phyloP scores from a whole-genome alignment of 208 protist genomes.

The Entamoeba moshkovskii region DNA sequence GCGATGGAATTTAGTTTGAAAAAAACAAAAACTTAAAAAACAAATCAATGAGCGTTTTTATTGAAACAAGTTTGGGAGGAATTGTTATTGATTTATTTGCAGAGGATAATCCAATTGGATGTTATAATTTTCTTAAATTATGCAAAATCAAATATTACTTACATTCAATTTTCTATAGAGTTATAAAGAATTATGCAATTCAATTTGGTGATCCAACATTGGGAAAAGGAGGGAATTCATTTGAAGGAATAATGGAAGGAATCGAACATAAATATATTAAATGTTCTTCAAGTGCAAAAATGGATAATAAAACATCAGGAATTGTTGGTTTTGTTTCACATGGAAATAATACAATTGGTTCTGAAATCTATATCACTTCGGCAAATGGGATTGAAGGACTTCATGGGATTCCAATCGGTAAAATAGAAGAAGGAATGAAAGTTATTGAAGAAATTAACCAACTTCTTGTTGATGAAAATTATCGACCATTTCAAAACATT shows the following conservation, averaged over 20 bases:
- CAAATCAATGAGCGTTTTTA: conserved; percentile 55
- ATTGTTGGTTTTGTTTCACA: conserved; percentile 7
- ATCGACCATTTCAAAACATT: conserved; percentile 54
- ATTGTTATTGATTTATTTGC: conserved; percentile 62
- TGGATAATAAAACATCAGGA: conserved; percentile 35
- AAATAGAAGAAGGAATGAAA: conserved; percentile 27
- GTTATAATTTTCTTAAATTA: conserved; percentile 68
- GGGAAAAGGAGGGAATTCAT: conserved; percentile 32
- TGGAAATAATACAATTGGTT: conserved; percentile 28
- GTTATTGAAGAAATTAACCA: conserved; percentile 31
- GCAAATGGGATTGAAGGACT: conserved; percentile 12
- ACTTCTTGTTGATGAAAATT: background rate
- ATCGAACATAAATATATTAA: conserved; percentile 18
- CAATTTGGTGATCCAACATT: conserved; percentile 60
- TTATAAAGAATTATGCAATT: conserved; percentile 57
- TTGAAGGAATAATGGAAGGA: conserved; percentile 22
- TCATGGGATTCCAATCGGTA: conserved; percentile 21
- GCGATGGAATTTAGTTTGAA: too few relatives aligned
- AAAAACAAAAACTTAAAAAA: too few relatives aligned
- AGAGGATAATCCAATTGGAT: conserved; percentile 50
- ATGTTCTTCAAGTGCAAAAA: conserved; percentile 26
- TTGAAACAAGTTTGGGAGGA: conserved; percentile 66
- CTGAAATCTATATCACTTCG: conserved; percentile 14
- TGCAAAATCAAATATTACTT: conserved; percentile 84
- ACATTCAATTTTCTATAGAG: conserved; percentile 56